Base-by-base conservation (phyloP, 148 eudicot species). In the Fagopyrum tataricum region DNA sequence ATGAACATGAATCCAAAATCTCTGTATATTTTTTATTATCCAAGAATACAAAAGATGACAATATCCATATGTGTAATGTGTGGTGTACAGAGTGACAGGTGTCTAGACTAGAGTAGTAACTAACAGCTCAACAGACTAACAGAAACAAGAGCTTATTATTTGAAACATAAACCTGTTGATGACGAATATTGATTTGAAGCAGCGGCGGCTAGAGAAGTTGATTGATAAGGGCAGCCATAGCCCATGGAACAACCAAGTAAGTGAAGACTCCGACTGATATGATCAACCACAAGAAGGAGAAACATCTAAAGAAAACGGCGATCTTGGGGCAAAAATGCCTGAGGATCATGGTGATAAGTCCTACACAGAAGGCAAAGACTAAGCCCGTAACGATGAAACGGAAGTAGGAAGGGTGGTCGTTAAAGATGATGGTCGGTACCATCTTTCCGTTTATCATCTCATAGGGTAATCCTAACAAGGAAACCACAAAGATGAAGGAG, bases 401-500 rank as follows among this genome's bases (percentile, higher is more conserved):
- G 2, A 67, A 39, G 44, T 14, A 39, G 14, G 46, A 15, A 8
- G 70, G 70, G 8, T 4, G 2, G 43, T 5, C 40, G 6, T 67
- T 67, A 12, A 44, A 70, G 51, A 70, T 70, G 51, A 70, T 44
- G 0, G 72, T 70, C 53, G 72, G 72, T 3, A 70, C 72, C 7
- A 17, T 53, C 17, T 44, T 70, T 42, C 52, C 72, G 20, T 70
- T 17, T 18, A 44, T 70, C 51, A n/a, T 43, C 2, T 44, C 51
- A 15, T 42, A 42, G 14, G 72, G 52, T 9, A 70, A n/a, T 70
- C 7, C 14, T 13, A 44, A 44, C 53, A 70, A 7, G 12, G 44
- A 6, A 67, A 67, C 40, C 44, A 67, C 71, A 7, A 23, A 40
- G 21, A 17, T 1, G 44, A 39, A 15, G 42, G 71, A n/a, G 5